Base-by-base conservation (phyloP, 1,139 yeast genomes). In the Casaregolazyma suthepensis region DNA sequence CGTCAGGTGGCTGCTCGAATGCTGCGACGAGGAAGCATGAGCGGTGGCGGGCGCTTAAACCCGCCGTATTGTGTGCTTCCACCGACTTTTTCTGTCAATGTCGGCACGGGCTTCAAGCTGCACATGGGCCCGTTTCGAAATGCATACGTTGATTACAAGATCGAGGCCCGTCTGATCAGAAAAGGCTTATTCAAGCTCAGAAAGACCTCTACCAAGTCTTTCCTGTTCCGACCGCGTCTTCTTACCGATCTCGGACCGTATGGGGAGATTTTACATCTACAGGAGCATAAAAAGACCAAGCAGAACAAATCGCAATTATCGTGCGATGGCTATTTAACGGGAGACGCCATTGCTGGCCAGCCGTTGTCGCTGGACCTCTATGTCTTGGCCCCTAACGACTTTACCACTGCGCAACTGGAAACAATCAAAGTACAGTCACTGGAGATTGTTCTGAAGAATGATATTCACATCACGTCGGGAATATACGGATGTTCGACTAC, bases 41-140 rank as follows among this genome's bases (percentile, higher is more conserved):
- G 17, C 40, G 40, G 40, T 35, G 40, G 40, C 40, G 40, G 40
- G 9, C 17, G 40, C 9, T 13, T 7, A 35, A 42, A 19, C 12
- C 42, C 17, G 22, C 51, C 43, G 29, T 22, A 37, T 6, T 48
- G 51, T 23, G 46, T 43, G 26, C 22, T 48, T 15, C 51, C 51
- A 9, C 51, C 51, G 2, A 43, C 47, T 6, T 48, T 48, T 19
- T 15, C 22, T 13, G 29, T 38, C 40, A 43, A 29, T 26, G 35
- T 26, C 15, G 50, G 50, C 6, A 37, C 40, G 26, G 51, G 45
- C 10, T 48, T 48, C 43, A 48, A 48, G 43, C 43, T 48, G 31
- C 51, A 43, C 31, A 22, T 48, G 20, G 51, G 51, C 10, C 46
- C 46, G 6, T 48, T 48, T 42, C 42, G 51, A 26, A 46, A 48